Evolutionary conservation across 768 basidiomycete species (phyloP).

Genomic region (Punctularia strigosozonata): DNA sequence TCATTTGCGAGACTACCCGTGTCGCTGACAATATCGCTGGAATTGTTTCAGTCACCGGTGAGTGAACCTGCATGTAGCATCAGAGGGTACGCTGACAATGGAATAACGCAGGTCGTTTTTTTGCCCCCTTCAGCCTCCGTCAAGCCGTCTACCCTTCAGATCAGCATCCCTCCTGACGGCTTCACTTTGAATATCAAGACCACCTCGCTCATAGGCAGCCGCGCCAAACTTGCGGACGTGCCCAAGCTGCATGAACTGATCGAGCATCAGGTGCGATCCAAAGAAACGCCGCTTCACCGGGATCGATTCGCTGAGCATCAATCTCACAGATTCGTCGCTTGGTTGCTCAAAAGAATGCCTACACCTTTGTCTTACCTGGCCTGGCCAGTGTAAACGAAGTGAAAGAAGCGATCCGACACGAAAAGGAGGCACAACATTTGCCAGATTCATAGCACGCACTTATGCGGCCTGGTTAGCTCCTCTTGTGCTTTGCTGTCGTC

Average conservation of each 20-base stretch:
- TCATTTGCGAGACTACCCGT: conserved; percentile 68
- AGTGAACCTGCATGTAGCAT: background rate
- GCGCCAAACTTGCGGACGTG: conserved; percentile 95
- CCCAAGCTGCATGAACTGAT: conserved; percentile 96
- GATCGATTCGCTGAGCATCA: conserved; percentile 32
- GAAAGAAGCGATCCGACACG: conserved; percentile 19
- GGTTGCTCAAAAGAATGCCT: conserved; percentile 34
- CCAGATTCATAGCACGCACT: too few species aligned
- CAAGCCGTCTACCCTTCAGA: background rate
- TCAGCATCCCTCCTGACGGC: conserved; percentile 20
- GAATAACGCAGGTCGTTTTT: background rate
- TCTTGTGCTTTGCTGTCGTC: too few species aligned
- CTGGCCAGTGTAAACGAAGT: conserved; percentile 25
- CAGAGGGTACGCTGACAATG: background rate
- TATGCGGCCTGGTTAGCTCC: too few species aligned
- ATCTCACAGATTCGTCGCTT: conserved; percentile 16
- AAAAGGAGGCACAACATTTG: too few species aligned
- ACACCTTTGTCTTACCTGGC: conserved; percentile 61
- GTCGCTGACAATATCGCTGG: conserved; percentile 56
- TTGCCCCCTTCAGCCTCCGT: background rate
- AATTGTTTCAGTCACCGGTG: conserved; percentile 42
- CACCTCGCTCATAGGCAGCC: conserved; percentile 86
- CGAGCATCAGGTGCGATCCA: conserved; percentile 66
- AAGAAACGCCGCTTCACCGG: background rate
- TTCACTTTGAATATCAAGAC: conserved; percentile 83